Evolutionary conservation across 2,329 filamentous ascomycete genomes (phyloP).

Genomic region (Penicillium sp.): DNA sequence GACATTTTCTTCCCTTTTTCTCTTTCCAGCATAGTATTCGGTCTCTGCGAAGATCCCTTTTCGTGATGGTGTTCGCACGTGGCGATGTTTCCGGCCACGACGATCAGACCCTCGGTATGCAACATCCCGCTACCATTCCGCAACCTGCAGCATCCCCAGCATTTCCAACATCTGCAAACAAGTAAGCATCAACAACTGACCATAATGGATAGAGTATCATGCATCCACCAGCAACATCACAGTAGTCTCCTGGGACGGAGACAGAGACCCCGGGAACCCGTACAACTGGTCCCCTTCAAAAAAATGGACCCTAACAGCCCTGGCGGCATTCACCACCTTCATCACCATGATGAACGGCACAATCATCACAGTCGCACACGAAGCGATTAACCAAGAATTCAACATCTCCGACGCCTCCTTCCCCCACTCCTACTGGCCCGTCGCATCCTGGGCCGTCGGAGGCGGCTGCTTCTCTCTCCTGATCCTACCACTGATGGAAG

Average conservation of each 20-base stretch:
- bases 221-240: slow-evolving; percentile 17
- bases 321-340: slow-evolving; percentile 37
- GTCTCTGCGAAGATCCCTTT: background rate
- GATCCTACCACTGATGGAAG: slow-evolving; percentile 41
- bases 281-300: slow-evolving; percentile 41
- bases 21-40: background rate
- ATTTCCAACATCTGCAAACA: too few species aligned
- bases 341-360: slow-evolving; percentile 43
- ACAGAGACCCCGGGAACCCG: slow-evolving; percentile 40
- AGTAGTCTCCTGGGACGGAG: slow-evolving; percentile 34
- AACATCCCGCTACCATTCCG: too few species aligned
- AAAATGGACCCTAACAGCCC: slow-evolving; percentile 41
- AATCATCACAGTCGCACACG: slow-evolving; percentile 43
- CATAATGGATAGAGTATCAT: slow-evolving; percentile 19
- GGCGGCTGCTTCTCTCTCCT: slow-evolving; percentile 34
- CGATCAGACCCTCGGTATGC: slow-evolving; percentile 22
- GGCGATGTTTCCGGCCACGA: slow-evolving; percentile 27
- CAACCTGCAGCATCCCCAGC: background rate
- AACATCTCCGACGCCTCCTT: slow-evolving; percentile 34
- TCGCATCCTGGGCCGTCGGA: slow-evolving; percentile 38
- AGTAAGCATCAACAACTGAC: slow-evolving; percentile 4
- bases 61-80: slow-evolving; percentile 25
- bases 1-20: too few species aligned
- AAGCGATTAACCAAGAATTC: slow-evolving; percentile 40
- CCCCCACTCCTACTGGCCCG: slow-evolving; percentile 39